phyloP scores from a whole-genome alignment of 2,329 filamentous ascomycete genomes.

The Elsinoe australis region DNA sequence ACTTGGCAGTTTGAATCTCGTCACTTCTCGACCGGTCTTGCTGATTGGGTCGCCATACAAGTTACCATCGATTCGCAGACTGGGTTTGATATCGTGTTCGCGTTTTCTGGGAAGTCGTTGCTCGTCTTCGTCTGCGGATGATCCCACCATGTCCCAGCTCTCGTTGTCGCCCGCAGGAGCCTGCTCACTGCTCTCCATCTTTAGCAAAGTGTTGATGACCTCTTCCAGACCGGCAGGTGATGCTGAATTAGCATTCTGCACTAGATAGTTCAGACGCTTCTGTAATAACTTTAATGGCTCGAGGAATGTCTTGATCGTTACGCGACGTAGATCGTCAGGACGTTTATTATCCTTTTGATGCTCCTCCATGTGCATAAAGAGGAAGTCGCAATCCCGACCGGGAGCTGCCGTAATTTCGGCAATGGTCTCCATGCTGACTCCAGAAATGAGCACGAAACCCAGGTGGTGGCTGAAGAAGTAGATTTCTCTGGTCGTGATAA shows the following conservation, averaged over 20 bases:
- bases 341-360: constrained; percentile 40
- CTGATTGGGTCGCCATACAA: constrained; percentile 43
- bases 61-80: constrained; percentile 56
- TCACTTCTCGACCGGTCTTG: constrained; percentile 41
- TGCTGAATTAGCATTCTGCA: constrained; percentile 69
- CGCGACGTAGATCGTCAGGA: constrained; percentile 57
- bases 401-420: constrained; percentile 83
- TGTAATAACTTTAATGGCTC: constrained; percentile 79
- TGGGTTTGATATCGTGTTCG: constrained; percentile 47
- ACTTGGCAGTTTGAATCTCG: constrained; percentile 73
- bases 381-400: constrained; percentile 78
- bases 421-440: constrained; percentile 66
- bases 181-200: constrained; percentile 57
- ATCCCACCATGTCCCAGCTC: constrained; percentile 81
- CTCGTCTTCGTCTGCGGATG: constrained; percentile 25
- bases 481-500: constrained; percentile 76
- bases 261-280: constrained; percentile 72
- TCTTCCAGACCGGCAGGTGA: constrained; percentile 61
- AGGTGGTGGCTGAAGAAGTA: constrained; percentile 97
- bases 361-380: constrained; percentile 73
- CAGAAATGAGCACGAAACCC: constrained; percentile 78
- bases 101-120: constrained; percentile 33
- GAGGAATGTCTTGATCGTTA: constrained; percentile 88
- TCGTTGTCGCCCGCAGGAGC: constrained; percentile 66
- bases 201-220: constrained; percentile 63